phyloP scores from a whole-genome alignment of 164 flowering plant species.

The Dillenia suffruticosa region DNA sequence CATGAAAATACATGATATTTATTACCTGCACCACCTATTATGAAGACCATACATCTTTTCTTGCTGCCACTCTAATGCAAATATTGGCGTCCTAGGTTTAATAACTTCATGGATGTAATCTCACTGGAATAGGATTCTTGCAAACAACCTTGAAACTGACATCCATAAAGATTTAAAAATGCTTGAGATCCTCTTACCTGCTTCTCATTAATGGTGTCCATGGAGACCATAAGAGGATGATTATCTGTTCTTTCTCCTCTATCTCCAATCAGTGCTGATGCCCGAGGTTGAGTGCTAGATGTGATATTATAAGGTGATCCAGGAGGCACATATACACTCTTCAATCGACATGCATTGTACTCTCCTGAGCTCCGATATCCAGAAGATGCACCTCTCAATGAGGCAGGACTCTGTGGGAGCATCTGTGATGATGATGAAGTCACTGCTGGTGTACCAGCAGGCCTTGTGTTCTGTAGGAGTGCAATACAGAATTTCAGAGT shows the following conservation, averaged over 20 bases:
- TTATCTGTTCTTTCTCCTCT: conserved; percentile 34
- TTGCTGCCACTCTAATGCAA: no score
- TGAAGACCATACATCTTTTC: no score
- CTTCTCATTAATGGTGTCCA: conserved; percentile 43
- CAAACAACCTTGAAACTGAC: no score
- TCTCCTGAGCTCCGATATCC: conserved; percentile 45
- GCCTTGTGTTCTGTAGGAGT: conserved; percentile 46
- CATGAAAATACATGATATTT: no score
- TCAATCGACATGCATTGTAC: conserved; percentile 41
- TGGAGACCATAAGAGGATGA: conserved; percentile 44
- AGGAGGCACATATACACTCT: conserved; percentile 46
- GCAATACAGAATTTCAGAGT: neutral
- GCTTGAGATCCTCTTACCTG: conserved; percentile 36
- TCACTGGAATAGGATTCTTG: no score
- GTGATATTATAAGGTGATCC: conserved; percentile 49
- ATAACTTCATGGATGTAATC: no score
- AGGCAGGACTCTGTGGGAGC: conserved; percentile 43
- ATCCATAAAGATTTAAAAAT: no score
- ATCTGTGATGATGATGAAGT: conserved; percentile 39
- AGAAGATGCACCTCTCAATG: conserved; percentile 54
- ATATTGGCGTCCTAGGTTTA: no score
- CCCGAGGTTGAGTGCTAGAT: conserved; percentile 32
- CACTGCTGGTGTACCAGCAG: conserved; percentile 25
- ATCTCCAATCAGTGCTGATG: conserved; percentile 45
- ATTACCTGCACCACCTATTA: no score